Evolutionary conservation across 2,329 filamentous ascomycete species (phyloP).

Genomic region (Rugonectria rugulosa): DNA sequence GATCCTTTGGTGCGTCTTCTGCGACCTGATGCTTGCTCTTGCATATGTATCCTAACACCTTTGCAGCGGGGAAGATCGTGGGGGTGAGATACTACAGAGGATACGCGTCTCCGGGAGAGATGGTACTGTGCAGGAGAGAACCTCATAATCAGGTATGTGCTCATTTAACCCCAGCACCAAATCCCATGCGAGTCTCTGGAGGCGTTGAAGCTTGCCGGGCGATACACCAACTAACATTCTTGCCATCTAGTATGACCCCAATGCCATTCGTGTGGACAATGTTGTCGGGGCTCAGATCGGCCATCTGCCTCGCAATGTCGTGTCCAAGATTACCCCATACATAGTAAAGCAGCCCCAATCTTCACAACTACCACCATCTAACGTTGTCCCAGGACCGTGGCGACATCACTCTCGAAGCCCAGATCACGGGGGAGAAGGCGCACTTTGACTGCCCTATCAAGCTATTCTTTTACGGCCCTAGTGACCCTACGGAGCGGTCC

Average conservation of each 20-base stretch:
- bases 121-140: slow-evolving; percentile 70
- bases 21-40: neutral
- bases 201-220: neutral
- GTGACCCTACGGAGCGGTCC: slow-evolving; percentile 58
- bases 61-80: slow-evolving; percentile 57
- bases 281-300: slow-evolving; percentile 79
- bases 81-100: slow-evolving; percentile 68
- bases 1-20: slow-evolving; percentile 49
- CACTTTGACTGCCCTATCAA: slow-evolving; percentile 76
- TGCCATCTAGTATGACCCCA: slow-evolving; percentile 65
- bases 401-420: slow-evolving; percentile 71
- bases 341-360: slow-evolving; percentile 57
- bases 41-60: slow-evolving; percentile 20
- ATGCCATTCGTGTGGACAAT: slow-evolving; percentile 82
- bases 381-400: slow-evolving; percentile 58
- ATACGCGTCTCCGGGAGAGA: slow-evolving; percentile 67
- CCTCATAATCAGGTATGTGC: slow-evolving; percentile 64
- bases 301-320: slow-evolving; percentile 74
- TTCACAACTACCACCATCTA: slow-evolving; percentile 6
- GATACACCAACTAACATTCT: slow-evolving; percentile 2
- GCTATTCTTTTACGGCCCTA: slow-evolving; percentile 74
- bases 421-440: slow-evolving; percentile 71
- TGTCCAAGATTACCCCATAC: slow-evolving; percentile 76
- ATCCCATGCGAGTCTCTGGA: neutral
- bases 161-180: neutral